A percentile compares a stretch with the other conserved stretches of the same genome.
Conservation (phyloP, 306 rosid species). For the Dicorynia guianensis region DNA sequence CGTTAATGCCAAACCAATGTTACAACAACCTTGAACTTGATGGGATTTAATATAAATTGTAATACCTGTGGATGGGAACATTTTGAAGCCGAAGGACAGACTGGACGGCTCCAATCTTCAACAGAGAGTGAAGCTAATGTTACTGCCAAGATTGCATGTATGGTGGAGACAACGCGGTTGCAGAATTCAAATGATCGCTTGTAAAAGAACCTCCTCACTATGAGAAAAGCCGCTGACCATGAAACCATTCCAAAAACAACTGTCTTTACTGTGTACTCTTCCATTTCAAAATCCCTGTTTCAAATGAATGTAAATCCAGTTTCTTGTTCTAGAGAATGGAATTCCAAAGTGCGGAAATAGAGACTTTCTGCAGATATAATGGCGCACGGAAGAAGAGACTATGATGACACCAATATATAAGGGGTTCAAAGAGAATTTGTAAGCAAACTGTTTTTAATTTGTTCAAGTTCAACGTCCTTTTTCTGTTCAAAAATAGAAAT, state of each 20-base stretch:
- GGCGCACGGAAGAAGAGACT: too few species aligned
- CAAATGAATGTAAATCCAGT: neutral
- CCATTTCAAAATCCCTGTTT: slow-evolving; percentile 53
- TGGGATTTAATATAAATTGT: neutral
- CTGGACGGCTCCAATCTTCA: slow-evolving; percentile 76
- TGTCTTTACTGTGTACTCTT: slow-evolving; percentile 44
- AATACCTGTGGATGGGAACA: slow-evolving; percentile 70
- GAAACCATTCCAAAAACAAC: slow-evolving; percentile 66
- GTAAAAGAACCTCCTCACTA: slow-evolving; percentile 52
- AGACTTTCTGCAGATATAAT: too few species aligned
- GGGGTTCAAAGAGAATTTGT: too few species aligned
- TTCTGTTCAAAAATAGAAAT: too few species aligned
- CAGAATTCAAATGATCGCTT: slow-evolving; percentile 66
- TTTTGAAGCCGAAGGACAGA: slow-evolving; percentile 63
- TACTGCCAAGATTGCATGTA: slow-evolving; percentile 76
- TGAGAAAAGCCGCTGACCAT: slow-evolving; percentile 68
- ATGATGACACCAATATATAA: too few species aligned
- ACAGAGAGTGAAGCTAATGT: slow-evolving; percentile 69
- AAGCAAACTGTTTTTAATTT: too few species aligned
- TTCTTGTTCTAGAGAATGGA: neutral
- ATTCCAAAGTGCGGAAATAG: too few species aligned
- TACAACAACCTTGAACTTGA: neutral
- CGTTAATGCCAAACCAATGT: slow-evolving; percentile 19
- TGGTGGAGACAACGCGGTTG: slow-evolving; percentile 72
- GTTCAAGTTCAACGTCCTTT: too few species aligned